Conservation (phyloP, 2,329 filamentous ascomycete species). For the Nemania diffusa region DNA sequence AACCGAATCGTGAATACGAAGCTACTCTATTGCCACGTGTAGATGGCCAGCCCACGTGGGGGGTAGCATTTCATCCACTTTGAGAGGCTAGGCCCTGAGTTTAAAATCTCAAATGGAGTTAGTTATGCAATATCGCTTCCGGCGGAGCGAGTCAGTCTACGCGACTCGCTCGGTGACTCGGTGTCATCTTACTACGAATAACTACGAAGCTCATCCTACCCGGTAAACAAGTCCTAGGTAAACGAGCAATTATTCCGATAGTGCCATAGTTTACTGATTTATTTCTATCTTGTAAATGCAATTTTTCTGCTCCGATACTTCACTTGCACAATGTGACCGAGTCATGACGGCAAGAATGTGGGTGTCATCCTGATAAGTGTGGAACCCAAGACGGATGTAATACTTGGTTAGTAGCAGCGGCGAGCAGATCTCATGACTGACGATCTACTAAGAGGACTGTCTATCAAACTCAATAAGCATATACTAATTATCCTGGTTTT, state of each 20-base stretch:
- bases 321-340: conserved; percentile 7
- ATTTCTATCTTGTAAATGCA: background rate
- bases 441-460: background rate
- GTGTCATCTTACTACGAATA: background rate
- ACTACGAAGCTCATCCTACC: background rate
- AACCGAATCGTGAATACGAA: conserved; percentile 10
- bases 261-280: no score
- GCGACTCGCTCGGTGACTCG: background rate
- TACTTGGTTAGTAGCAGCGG: background rate
- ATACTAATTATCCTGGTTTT: background rate
- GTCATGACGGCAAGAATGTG: conserved; percentile 18
- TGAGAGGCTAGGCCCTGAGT: background rate
- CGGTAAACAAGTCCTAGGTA: background rate
- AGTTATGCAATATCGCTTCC: background rate
- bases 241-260: background rate
- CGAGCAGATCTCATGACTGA: background rate
- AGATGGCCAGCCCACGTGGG: background rate
- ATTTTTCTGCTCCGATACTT: background rate
- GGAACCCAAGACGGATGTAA: background rate
- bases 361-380: conserved; percentile 1
- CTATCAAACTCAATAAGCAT: background rate
- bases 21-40: background rate
- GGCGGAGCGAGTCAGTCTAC: conserved; percentile 8
- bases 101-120: background rate
- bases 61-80: background rate